These are phyloP conservation scores for Penicillium manginii DNA, from an alignment of 495 filamentous ascomycete genomes.

Conservation along the genomic window DNA sequence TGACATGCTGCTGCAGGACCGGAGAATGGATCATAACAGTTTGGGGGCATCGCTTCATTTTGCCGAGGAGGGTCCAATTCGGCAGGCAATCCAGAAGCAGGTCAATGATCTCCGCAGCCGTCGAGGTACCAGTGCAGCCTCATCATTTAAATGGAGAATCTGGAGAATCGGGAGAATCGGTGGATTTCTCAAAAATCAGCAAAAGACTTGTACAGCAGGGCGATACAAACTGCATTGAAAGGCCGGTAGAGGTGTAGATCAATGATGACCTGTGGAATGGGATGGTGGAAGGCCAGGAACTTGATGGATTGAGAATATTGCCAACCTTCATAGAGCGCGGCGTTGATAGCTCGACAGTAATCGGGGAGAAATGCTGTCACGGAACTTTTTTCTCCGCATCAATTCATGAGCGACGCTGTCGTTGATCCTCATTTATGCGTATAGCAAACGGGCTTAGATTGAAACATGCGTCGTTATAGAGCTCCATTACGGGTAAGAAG, in stretches of 20 bases:
- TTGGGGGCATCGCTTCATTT: background rate
- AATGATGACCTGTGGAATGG: too few species aligned
- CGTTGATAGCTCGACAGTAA: too few species aligned
- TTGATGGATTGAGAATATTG: too few species aligned
- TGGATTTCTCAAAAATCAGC: background rate
- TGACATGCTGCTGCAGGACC: background rate
- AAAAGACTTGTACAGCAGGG: background rate
- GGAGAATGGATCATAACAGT: background rate
- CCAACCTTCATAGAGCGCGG: too few species aligned
- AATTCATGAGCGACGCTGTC: too few species aligned
- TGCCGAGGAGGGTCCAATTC: background rate
- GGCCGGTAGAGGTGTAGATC: background rate
- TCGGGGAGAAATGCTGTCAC: too few species aligned
- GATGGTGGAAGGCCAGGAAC: too few species aligned
- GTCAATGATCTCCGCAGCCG: background rate
- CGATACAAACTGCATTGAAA: background rate
- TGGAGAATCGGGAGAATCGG: too few species aligned
- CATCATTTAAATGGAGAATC: background rate
- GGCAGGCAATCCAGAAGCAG: background rate
- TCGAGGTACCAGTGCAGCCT: background rate
- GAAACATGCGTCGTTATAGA: background rate
- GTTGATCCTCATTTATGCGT: too few species aligned
- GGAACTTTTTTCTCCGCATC: too few species aligned
- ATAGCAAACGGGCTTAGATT: background rate
- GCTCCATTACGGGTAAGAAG: too few species aligned